phyloP scores from a whole-genome alignment of 208 protist species.

The Polymyxa betae region DNA sequence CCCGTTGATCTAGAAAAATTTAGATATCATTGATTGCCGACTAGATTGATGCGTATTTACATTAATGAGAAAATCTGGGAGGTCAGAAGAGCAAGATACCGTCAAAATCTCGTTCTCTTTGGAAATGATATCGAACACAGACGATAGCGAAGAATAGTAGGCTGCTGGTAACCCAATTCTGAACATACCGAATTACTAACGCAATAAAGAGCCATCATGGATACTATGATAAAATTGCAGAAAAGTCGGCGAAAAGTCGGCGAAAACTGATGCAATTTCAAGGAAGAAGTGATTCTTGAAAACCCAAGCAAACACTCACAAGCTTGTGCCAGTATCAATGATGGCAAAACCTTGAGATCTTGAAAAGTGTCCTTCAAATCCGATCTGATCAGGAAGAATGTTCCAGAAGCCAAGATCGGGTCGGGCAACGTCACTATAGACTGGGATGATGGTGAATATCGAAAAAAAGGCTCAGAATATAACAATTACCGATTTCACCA shows the following conservation, averaged over 20 bases:
- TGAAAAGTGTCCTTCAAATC: neutral
- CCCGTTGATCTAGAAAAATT: neutral
- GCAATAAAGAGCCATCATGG: too few species aligned
- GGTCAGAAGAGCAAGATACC: too few species aligned
- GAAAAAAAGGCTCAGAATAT: neutral
- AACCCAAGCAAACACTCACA: neutral
- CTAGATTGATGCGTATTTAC: neutral
- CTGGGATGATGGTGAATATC: neutral
- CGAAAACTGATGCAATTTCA: too few species aligned
- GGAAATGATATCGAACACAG: neutral
- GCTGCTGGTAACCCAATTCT: neutral
- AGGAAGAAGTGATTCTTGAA: neutral
- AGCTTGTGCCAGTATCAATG: neutral
- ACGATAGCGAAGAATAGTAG: neutral
- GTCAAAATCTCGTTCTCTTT: neutral
- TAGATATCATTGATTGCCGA: neutral
- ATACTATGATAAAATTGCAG: too few species aligned
- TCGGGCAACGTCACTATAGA: neutral
- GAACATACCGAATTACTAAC: too few species aligned
- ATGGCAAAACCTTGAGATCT: neutral
- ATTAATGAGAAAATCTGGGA: neutral
- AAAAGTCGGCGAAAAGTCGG: too few species aligned
- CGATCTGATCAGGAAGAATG: neutral
- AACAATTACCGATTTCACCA: conserved; percentile 61
- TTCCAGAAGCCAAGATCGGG: neutral